Base-by-base conservation (phyloP, 2,329 filamentous ascomycete species). In the Xylaria sp. region DNA sequence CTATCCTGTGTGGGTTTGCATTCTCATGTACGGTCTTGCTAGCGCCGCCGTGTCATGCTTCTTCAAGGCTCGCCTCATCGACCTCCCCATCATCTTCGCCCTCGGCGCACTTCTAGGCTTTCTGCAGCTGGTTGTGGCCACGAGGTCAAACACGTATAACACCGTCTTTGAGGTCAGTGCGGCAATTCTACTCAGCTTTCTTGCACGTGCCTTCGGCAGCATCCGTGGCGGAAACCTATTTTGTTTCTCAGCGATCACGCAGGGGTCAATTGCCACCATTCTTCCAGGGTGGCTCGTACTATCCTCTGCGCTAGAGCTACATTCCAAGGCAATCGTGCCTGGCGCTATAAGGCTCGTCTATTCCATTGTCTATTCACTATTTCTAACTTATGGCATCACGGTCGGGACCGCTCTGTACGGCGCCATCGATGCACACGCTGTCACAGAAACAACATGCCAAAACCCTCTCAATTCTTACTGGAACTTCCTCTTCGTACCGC, bases 1-100 rank as follows among this genome's bases (percentile, higher is more conserved):
- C 73, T 87, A 84, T 69, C 80, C 80, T 48, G 80, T 81, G 8
- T 88, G 86, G 87, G 72, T 87, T 23, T 82, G 84, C 2, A 89
- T 97, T 0, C 79, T 90, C 0, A 82, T 94, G 39, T 94, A 93
- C 73, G 94, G 94, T 0, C 81, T 94, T 6, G 93, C 93, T 1
- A 93, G 92, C 13, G 91, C 89, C 0, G 88, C 85, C 7, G 93
- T 96, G 0, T 93, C 91, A 0, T 92, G 92, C 0, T 96, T 96
- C 3, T 97, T 96, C 76, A 84, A 90, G 65, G 92, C 91, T 2
- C 88, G 92, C 3, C 88, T 90, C 50, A 91, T 95, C 75, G 94
- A 97, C 77, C 82, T 96, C 67, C 92, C 92, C 0, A 86, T 94
- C 34, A 89, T 90, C 23, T 96, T 96, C 78, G 65, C 93, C 0